Base-by-base conservation (phyloP, 805 yeast genomes). In the Saccharomycopsis sp. region DNA sequence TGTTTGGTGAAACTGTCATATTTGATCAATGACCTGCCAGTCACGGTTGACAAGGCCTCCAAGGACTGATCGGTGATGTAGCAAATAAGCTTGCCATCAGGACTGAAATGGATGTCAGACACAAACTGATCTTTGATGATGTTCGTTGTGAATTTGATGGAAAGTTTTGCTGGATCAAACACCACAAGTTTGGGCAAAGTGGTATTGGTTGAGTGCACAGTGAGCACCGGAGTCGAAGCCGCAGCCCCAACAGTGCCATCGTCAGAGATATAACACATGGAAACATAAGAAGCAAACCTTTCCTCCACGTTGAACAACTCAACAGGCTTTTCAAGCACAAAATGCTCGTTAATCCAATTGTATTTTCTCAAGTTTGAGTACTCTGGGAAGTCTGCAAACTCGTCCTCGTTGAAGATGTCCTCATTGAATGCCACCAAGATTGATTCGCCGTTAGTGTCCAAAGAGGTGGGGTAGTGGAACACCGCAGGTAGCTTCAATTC, bases 391-490 rank as follows among this genome's bases (percentile, higher is more conserved):
- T 39, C 26, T 7, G 47, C 30, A 30, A 32, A 46, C 18, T 46
- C 42, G 37, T 73, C 68, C 53, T 81, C 73, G 50, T 71, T 66
- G 34, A 66, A 67, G 3, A 76, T 59, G 36, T 75, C 69, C 51
- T 82, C 86, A 56, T 88, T 88, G 51, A 87, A 77, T 3, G 94
- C 95, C 32, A 81, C 68, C 34, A 83, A 61, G 13, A 87, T 73
- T 15, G 69, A 53, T 48, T 64, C 55, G 3, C 60, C 56, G 26
- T 67, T 64, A 10, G 71, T 68, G 48, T 78, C 95, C 37, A 89
- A 52, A 35, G 92, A 77, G 54, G 87, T 85, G 8, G 96, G 95
- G n/a, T 87, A 78, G 58, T 88, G 96, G 50, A 84, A 94, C 39
- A 74, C 68, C 9, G 70, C 66, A 4, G 75, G 71, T 46, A 77